Percentiles rank a stretch among this genome's conserved stretches.
Evolutionary conservation across 179 eudicot genomes (phyloP).

Genomic region (Sideroxylon spinosum): DNA sequence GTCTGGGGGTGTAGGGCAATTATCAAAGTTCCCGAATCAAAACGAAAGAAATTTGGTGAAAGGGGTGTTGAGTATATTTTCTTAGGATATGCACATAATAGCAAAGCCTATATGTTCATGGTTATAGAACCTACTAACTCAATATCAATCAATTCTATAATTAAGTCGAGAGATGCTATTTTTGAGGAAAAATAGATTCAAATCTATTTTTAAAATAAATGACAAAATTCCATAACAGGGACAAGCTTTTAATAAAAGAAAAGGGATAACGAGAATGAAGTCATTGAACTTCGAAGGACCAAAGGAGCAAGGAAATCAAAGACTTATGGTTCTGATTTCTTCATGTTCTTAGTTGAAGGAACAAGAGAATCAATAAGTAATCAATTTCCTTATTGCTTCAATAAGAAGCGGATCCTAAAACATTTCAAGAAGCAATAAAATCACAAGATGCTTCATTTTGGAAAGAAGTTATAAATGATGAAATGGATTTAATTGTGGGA

Average conservation of each 20-base stretch:
- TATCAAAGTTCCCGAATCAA: not conserved
- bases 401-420: too few species aligned
- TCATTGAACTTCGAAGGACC: not conserved
- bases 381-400: not conserved
- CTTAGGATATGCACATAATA: too few species aligned
- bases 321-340: not conserved
- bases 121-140: conserved; percentile 8
- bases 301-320: not conserved
- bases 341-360: not conserved
- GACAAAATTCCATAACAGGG: not conserved
- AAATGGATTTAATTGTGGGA: too few species aligned
- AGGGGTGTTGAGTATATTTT: not conserved
- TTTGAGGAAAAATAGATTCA: not conserved
- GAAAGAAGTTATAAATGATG: too few species aligned
- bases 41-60: not conserved
- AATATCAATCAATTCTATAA: not conserved
- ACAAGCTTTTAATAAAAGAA: not conserved
- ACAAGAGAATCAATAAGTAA: not conserved
- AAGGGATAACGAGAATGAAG: not conserved
- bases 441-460: not conserved
- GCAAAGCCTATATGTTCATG: too few species aligned
- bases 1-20: not conserved
- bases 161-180: not conserved
- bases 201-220: not conserved
- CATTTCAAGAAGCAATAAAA: too few species aligned